Evolutionary conservation across 2,329 filamentous ascomycete species (phyloP).

Genomic region (Neurospora sp.): DNA sequence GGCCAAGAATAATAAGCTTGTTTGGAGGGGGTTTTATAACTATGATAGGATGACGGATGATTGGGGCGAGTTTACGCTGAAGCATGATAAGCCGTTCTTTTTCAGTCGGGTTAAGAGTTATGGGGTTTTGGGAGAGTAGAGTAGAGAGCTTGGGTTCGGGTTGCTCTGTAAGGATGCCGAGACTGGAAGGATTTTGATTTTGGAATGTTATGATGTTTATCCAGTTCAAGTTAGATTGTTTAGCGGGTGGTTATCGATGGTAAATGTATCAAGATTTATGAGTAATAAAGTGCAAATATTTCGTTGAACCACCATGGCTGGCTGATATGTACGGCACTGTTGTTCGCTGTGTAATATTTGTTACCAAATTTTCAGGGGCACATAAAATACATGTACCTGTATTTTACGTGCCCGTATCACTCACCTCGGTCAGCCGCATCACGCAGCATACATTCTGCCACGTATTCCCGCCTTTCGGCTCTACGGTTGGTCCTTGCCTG

Average conservation of each 20-base stretch:
- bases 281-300: background rate
- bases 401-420: background rate
- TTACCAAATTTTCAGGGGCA: background rate
- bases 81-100: conserved; percentile 56
- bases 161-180: background rate
- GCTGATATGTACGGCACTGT: background rate
- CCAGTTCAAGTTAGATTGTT: background rate
- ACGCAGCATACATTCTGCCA: background rate
- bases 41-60: conserved; percentile 86
- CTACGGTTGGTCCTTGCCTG: background rate
- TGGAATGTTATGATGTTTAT: background rate
- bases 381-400: background rate
- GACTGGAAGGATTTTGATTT: background rate
- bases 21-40: conserved; percentile 85
- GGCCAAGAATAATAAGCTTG: conserved; percentile 73
- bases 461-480: background rate
- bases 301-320: background rate
- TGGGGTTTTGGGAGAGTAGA: conserved; percentile 33
- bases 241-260: background rate
- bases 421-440: background rate
- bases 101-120: conserved; percentile 60
- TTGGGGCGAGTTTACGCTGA: conserved; percentile 68
- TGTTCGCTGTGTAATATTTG: background rate
- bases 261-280: background rate
- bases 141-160: background rate